A percentile compares a stretch with the other conserved stretches of the same genome.
These are phyloP conservation scores for Cinnamomum chago DNA, from an alignment of 164 flowering plant species.

Conservation along the genomic window DNA sequence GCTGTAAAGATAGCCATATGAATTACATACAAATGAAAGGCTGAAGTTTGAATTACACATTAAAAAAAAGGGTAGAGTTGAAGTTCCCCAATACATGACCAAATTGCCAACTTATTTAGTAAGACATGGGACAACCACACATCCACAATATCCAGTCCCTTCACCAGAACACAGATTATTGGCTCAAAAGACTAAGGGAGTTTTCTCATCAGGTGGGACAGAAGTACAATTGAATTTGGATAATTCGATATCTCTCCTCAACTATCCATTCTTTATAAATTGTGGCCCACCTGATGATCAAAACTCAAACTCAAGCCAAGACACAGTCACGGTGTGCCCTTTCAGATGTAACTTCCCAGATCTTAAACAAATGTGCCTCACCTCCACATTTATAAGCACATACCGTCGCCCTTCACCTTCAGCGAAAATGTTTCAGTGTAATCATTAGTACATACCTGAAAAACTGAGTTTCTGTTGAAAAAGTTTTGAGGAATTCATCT, in stretches of 20 bases:
- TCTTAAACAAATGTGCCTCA: not conserved
- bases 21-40: not conserved
- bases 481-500: slow-evolving; percentile 72
- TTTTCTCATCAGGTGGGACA: not conserved
- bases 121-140: not conserved
- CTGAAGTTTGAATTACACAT: not conserved
- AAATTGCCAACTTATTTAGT: not conserved
- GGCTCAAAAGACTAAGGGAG: not conserved
- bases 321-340: not conserved
- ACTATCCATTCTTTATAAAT: not conserved
- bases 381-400: too few relatives aligned
- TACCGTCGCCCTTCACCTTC: too few relatives aligned
- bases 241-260: not conserved
- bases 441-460: slow-evolving; percentile 41
- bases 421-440: not conserved
- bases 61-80: not conserved
- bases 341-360: not conserved
- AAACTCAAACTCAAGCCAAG: not conserved
- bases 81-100: not conserved
- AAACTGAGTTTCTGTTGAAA: slow-evolving; percentile 48
- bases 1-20: not conserved
- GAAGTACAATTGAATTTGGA: not conserved
- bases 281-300: not conserved
- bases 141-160: not conserved
- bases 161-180: not conserved